Evolutionary conservation across 164 flowering plant genomes (phyloP).

Genomic region (Macadamia integrifolia): DNA sequence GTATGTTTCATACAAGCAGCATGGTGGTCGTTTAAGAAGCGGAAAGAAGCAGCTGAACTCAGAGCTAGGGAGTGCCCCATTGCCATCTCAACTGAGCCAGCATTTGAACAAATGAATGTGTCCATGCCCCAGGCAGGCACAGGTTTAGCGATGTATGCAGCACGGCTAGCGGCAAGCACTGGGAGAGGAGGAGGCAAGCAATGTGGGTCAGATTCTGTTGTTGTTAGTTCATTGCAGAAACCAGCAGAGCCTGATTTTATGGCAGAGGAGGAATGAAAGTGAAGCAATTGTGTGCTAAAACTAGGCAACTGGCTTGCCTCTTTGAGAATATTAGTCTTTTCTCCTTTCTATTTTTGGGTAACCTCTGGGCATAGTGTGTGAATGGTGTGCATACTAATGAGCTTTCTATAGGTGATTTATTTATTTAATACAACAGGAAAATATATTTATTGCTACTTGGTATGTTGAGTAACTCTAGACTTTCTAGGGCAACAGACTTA

Average conservation of each 20-base stretch:
- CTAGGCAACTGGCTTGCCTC: no score
- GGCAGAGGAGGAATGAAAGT: conserved; percentile 27
- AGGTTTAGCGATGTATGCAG: conserved; percentile 33
- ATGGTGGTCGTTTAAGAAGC: conserved; percentile 58
- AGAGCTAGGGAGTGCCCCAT: conserved; percentile 33
- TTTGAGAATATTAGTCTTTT: no score
- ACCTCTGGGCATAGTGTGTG: no score
- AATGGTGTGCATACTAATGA: no score
- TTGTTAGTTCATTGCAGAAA: conserved; percentile 44
- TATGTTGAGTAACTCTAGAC: no score
- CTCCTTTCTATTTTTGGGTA: no score
- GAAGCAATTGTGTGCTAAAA: no score
- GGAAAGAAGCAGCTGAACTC: conserved; percentile 39
- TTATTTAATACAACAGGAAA: no score
- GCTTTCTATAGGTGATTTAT: no score
- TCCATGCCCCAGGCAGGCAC: conserved; percentile 13
- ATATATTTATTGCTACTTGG: no score
- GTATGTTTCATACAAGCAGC: conserved; percentile 91
- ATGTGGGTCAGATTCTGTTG: conserved; percentile 26
- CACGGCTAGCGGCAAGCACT: conserved; percentile 34
- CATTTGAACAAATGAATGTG: background rate
- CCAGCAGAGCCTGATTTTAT: conserved; percentile 76
- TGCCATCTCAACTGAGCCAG: conserved; percentile 9
- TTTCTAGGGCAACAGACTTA: no score
- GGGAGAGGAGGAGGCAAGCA: conserved; percentile 29